These are phyloP conservation scores for Tetradesmus obliquus DNA, from an alignment of 139 green algal genomes.

Conservation along the genomic window DNA sequence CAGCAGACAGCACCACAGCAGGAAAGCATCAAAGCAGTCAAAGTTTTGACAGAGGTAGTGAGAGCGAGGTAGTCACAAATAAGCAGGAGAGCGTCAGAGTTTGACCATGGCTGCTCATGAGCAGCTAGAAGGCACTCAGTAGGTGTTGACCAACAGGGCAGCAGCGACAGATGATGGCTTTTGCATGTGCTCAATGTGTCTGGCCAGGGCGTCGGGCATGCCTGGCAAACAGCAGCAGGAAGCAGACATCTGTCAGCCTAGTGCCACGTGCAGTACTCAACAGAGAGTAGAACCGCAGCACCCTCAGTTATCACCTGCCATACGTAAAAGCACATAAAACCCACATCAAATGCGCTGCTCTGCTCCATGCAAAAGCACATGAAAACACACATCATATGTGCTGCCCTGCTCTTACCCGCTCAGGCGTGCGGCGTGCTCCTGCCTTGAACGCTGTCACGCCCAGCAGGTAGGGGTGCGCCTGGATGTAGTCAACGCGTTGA, in stretches of 20 bases:
- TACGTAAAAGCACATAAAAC: too few species aligned
- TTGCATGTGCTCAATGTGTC: too few species aligned
- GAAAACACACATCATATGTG: neutral
- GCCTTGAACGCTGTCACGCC: conserved; percentile 40
- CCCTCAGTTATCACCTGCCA: too few species aligned
- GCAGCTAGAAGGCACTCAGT: neutral
- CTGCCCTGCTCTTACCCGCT: neutral
- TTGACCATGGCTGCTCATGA: too few species aligned
- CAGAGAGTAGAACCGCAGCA: too few species aligned
- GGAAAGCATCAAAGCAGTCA: too few species aligned
- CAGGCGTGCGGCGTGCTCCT: conserved; percentile 10
- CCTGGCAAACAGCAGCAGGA: neutral
- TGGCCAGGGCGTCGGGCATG: neutral
- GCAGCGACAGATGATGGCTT: neutral
- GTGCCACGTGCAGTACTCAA: too few species aligned
- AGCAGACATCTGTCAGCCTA: neutral
- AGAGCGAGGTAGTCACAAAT: neutral
- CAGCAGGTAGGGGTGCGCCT: conserved; percentile 41
- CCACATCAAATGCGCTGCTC: too few species aligned
- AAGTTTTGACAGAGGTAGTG: neutral
- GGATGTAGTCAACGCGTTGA: conserved; percentile 49
- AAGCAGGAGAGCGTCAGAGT: too few species aligned
- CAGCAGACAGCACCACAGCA: neutral
- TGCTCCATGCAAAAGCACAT: too few species aligned
- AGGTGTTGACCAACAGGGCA: neutral